Percentiles rank a stretch among this genome's conserved stretches.
phyloP scores from a whole-genome alignment of 768 basidiomycete species.

The Royoungia palumana region DNA sequence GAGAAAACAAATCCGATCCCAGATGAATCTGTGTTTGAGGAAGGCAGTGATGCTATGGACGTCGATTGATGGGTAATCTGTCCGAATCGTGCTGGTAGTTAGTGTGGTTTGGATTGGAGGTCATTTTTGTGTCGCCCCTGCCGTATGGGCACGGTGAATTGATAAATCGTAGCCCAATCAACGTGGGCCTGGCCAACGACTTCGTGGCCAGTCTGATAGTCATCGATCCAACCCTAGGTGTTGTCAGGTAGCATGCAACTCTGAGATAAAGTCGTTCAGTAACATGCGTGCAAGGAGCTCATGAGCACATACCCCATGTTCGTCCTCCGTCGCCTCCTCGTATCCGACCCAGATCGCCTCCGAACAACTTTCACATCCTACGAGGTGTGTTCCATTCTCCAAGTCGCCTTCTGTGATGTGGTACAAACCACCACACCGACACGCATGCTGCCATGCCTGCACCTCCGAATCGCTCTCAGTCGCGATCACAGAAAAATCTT shows the following conservation, averaged over 20 bases:
- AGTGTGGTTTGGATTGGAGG: too few species aligned
- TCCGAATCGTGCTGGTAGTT: too few species aligned
- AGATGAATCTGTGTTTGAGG: slow-evolving; percentile 28
- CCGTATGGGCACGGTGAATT: too few species aligned
- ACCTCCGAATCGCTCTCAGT: neutral
- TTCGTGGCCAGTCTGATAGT: too few species aligned
- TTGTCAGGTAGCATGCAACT: neutral
- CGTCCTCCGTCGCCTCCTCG: slow-evolving; percentile 43
- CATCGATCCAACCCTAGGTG: neutral
- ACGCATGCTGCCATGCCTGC: slow-evolving; percentile 52
- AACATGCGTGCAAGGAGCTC: neutral
- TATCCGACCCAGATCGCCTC: slow-evolving; percentile 87
- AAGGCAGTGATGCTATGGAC: slow-evolving; percentile 27
- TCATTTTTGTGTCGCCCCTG: too few species aligned
- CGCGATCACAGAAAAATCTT: slow-evolving; percentile 48
- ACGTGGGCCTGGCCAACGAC: too few species aligned
- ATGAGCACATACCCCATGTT: neutral
- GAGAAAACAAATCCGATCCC: slow-evolving; percentile 22
- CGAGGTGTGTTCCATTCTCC: slow-evolving; percentile 68
- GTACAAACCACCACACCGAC: slow-evolving; percentile 75
- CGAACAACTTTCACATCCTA: slow-evolving; percentile 73
- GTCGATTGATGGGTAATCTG: slow-evolving; percentile 27
- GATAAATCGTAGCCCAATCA: too few species aligned
- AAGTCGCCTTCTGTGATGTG: slow-evolving; percentile 53
- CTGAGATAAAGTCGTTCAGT: neutral